Evolutionary conservation across 2,329 filamentous ascomycete species (phyloP), one percentile per base, ranked within the genome.

Genomic region (Neonectria faginata): DNA sequence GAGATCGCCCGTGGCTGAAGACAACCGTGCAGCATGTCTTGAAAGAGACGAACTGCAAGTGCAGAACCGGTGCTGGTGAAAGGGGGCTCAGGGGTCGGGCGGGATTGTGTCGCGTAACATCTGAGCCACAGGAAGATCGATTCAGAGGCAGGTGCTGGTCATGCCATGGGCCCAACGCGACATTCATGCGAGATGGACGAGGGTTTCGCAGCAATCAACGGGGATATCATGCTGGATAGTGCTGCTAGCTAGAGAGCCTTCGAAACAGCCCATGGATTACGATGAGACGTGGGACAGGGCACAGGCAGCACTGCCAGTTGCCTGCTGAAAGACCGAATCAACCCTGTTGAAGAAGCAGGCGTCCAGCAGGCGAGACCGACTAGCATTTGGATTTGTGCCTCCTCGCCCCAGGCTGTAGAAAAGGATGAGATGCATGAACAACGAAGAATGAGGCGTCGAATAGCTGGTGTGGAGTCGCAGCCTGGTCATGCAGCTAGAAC

Each of bases 401-500:
- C 29, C 25, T 25, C 25, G 25, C 8, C 29, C 29, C 29, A 29
- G 29, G 29, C 29, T 29, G 29, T 29, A 10, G 9, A 5, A 39
- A 53, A 31, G 31, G 48, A 42, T 33, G 33, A 14, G 41, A 25
- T 44, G 60, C 60, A 60, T 56, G 55, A 44, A 60, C 22, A 14
- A 45, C 48, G 55, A 52, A 31, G 33, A 22, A 33, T 20, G 51
- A 51, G 57, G 48, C 48, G 11, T 50, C 41, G 14, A 45, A 63
- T 50, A 14, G 57, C 57, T 57, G 10, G 31, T 53, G 62, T 60
- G 62, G 57, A 60, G 62, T 61, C 48, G n/a, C 27, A 27, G 65
- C 42, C 36, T n/a, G 10, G 36, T 56, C 53, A 65, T 62, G 64
- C 60, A 66, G 55, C 50, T 44, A 63, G 65, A 62, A 58, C 60